Percentiles rank a stretch among this genome's conserved stretches.
Conservation (phyloP, 164 flowering plant species). For the Nymphaea thermarum region DNA sequence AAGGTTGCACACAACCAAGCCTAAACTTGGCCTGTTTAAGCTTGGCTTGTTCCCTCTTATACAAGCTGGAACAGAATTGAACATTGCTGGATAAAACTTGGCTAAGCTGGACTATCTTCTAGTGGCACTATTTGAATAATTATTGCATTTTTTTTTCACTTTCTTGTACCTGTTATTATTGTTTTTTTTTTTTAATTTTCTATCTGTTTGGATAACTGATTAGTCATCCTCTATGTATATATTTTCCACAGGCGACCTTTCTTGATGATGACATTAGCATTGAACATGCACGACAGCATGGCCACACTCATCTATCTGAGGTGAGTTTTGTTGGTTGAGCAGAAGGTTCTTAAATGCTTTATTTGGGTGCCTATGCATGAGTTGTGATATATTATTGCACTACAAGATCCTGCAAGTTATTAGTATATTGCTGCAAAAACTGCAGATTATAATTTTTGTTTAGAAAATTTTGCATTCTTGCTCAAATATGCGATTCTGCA, state of each 20-base stretch:
- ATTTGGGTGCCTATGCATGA: no score
- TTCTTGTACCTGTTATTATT: not conserved
- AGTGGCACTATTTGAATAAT: not conserved
- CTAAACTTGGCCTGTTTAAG: not conserved
- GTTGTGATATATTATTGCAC: no score
- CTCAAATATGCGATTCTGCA: no score
- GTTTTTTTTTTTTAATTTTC: not conserved
- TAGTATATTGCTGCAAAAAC: no score
- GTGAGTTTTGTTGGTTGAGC: constrained; percentile 13
- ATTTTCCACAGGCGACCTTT: constrained; percentile 67
- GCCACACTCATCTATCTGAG: constrained; percentile 89
- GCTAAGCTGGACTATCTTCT: not conserved
- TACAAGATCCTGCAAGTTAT: no score
- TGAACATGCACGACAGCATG: constrained; percentile 83
- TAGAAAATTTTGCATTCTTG: no score
- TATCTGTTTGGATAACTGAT: not conserved
- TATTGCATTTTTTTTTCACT: not conserved
- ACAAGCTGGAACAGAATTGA: not conserved
- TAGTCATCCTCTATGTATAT: not conserved
- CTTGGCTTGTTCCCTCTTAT: not conserved
- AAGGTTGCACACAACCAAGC: no score
- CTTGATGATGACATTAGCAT: constrained; percentile 60
- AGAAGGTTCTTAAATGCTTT: not conserved
- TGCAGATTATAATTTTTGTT: no score
- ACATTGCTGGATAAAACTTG: not conserved